Percentiles rank a stretch among this genome's conserved stretches.
Conservation (phyloP, 1,139 yeast genomes). For the Trichomonascaceae sp. region DNA sequence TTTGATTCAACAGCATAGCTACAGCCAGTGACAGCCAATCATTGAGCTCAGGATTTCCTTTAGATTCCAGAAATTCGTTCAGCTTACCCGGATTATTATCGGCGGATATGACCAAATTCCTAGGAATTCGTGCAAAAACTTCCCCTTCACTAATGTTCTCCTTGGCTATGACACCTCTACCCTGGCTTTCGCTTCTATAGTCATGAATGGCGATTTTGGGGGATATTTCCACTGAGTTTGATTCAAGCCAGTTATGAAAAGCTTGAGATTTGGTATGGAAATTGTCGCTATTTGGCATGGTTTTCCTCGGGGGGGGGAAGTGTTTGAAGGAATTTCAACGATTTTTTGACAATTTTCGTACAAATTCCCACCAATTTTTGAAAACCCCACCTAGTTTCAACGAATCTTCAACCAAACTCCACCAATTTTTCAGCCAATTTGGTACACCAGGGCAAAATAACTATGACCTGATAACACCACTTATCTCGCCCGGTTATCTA, state of each 20-base stretch:
- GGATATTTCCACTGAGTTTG: conserved; percentile 44
- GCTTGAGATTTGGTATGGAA: conserved; percentile 35
- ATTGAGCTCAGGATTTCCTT: conserved; percentile 35
- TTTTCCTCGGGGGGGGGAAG: no score
- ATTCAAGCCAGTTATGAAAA: conserved; percentile 51
- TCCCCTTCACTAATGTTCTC: conserved; percentile 58
- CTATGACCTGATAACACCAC: neutral
- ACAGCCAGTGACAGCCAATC: conserved; percentile 79
- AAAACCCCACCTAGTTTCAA: neutral
- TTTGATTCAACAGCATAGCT: conserved; percentile 45
- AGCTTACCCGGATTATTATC: conserved; percentile 45
- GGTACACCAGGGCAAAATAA: neutral
- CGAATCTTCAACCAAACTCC: neutral
- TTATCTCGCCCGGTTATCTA: neutral
- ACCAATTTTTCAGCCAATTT: neutral
- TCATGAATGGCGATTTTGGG: conserved; percentile 57
- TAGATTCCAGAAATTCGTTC: conserved; percentile 35
- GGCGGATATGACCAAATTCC: conserved; percentile 49
- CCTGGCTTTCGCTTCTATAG: conserved; percentile 53
- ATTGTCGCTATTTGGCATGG: conserved; percentile 15
- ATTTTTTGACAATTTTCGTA: no score
- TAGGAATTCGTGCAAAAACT: conserved; percentile 62
- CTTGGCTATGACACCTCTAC: conserved; percentile 69
- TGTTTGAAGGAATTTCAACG: no score
- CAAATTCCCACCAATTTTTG: neutral